These are phyloP conservation scores for Cladobotryum protrusum DNA, from an alignment of 2,329 filamentous ascomycete genomes.

Conservation along the genomic window DNA sequence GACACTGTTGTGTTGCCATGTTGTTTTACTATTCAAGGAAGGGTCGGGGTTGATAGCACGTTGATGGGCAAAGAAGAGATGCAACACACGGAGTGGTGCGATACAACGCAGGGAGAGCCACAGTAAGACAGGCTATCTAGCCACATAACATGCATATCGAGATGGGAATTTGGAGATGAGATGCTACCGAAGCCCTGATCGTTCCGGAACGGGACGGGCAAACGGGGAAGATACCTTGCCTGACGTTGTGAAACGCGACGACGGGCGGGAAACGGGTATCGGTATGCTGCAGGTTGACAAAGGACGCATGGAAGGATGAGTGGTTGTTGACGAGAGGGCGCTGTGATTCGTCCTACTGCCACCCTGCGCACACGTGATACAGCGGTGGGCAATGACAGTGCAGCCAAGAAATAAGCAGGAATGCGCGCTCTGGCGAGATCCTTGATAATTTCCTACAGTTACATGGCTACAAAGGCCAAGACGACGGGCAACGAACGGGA, in stretches of 20 bases:
- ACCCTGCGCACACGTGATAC: not conserved
- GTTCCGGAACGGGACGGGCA: not conserved
- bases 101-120: not conserved
- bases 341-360: not conserved
- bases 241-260: not conserved
- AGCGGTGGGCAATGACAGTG: too few species aligned
- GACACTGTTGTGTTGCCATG: not conserved
- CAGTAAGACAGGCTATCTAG: not conserved
- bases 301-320: slow-evolving; percentile 1
- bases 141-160: not conserved
- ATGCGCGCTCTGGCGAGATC: not conserved
- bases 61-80: not conserved
- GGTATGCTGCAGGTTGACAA: slow-evolving; percentile 3
- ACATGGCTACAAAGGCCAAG: not conserved
- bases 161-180: not conserved
- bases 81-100: not conserved
- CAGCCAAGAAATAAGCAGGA: not conserved
- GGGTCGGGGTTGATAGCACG: not conserved
- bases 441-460: not conserved
- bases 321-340: not conserved
- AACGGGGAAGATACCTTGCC: slow-evolving; percentile 1
- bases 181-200: not conserved
- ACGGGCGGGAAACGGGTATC: slow-evolving; percentile 5
- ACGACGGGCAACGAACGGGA: too few species aligned
- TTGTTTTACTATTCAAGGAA: not conserved